Conservation (phyloP, 2,329 filamentous ascomycete species). For the Polytolypa hystricis region DNA sequence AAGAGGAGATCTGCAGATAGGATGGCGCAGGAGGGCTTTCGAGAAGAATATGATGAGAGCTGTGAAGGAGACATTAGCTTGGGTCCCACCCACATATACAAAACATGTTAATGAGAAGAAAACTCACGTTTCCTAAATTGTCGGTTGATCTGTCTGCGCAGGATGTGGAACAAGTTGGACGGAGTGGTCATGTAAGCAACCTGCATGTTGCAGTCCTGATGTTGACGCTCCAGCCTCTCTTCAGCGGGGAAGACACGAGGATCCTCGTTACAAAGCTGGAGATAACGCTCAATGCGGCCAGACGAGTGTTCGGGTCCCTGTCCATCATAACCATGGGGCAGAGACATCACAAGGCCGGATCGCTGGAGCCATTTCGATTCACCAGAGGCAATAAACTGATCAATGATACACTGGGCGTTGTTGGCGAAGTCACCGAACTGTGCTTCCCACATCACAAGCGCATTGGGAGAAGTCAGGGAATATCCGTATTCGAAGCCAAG, state of each 20-base stretch:
- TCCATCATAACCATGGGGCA: conserved; percentile 95
- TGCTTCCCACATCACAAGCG: conserved; percentile 98
- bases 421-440: conserved; percentile 99
- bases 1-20: conserved; percentile 75
- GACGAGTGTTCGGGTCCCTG: conserved; percentile 98
- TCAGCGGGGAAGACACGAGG: conserved; percentile 79
- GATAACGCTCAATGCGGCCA: conserved; percentile 89
- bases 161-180: conserved; percentile 89
- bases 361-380: conserved; percentile 99
- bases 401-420: conserved; percentile 97
- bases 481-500: conserved; percentile 99
- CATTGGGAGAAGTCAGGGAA: conserved; percentile 91
- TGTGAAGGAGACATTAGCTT: conserved; percentile 26
- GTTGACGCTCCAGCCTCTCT: conserved; percentile 88
- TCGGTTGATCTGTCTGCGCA: conserved; percentile 95
- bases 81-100: no score
- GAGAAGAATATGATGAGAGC: conserved; percentile 97
- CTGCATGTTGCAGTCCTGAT: conserved; percentile 99
- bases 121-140: conserved; percentile 96
- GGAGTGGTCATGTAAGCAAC: conserved; percentile 96
- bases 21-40: conserved; percentile 90
- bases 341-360: conserved; percentile 88
- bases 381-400: conserved; percentile 96
- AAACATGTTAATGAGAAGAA: neutral
- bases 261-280: conserved; percentile 96